Percentiles rank a stretch among this genome's conserved stretches.
These are phyloP conservation scores for Chondrus crispus DNA, from an alignment of 23 red algal genomes.

Conservation along the genomic window DNA sequence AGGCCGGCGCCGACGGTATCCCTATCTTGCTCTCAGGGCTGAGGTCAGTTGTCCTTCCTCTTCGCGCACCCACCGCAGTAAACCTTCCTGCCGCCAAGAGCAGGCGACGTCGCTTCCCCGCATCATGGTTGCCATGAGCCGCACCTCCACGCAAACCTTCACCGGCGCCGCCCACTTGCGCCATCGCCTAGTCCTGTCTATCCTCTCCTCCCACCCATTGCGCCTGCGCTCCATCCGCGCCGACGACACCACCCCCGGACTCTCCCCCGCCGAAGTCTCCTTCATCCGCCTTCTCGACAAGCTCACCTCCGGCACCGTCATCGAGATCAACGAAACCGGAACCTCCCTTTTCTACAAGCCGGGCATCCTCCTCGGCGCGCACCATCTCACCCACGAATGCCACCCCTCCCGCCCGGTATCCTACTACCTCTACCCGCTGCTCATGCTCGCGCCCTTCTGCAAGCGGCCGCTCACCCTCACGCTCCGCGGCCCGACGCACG, in stretches of 20 bases:
- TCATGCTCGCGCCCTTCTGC: slow-evolving; percentile 76
- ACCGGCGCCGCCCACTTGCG: slow-evolving; percentile 40
- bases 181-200: slow-evolving; percentile 64
- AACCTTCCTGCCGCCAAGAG: too few relatives aligned
- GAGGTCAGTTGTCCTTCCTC: too few relatives aligned
- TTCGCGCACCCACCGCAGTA: too few relatives aligned
- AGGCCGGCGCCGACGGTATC: too few relatives aligned
- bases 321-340: slow-evolving; percentile 78
- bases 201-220: slow-evolving; percentile 50
- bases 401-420: slow-evolving; percentile 47
- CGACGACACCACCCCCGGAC: slow-evolving; percentile 35
- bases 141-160: slow-evolving; percentile 15
- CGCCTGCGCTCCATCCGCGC: slow-evolving; percentile 34
- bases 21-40: too few relatives aligned
- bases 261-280: slow-evolving; percentile 69
- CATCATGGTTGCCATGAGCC: slow-evolving; percentile 39
- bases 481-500: slow-evolving; percentile 67
- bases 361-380: slow-evolving; percentile 57
- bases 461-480: slow-evolving; percentile 53
- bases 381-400: slow-evolving; percentile 74
- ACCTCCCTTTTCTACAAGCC: slow-evolving; percentile 61
- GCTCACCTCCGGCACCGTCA: slow-evolving; percentile 70
- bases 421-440: slow-evolving; percentile 83
- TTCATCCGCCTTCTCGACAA: slow-evolving; percentile 86
- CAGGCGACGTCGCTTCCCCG: not conserved